phyloP scores from a whole-genome alignment of 768 basidiomycete species.

The Infundibulicybe gibba region DNA sequence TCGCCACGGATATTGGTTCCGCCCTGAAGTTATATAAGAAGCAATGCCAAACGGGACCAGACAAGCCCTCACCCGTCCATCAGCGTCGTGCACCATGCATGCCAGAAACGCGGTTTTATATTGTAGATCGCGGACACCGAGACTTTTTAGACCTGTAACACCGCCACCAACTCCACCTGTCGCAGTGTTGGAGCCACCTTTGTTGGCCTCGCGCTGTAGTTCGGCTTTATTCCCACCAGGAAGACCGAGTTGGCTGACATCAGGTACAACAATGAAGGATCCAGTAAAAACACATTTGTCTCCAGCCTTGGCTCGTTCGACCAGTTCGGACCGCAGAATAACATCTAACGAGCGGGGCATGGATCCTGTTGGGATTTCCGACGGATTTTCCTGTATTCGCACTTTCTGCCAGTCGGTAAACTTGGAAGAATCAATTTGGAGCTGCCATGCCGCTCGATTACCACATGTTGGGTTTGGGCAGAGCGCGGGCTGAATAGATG shows the following conservation, averaged over 20 bases:
- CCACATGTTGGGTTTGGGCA: constrained; percentile 95
- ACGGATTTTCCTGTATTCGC: constrained; percentile 97
- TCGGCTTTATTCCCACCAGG: constrained; percentile 93
- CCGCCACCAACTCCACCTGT: constrained; percentile 74
- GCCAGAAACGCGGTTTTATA: constrained; percentile 99
- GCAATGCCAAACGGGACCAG: neutral
- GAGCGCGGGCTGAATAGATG: constrained; percentile 65
- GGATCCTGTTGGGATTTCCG: constrained; percentile 96
- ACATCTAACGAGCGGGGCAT: constrained; percentile 99
- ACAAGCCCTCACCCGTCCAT: constrained; percentile 67
- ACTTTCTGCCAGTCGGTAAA: constrained; percentile 99
- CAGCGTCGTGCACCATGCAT: constrained; percentile 94
- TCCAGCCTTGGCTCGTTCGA: constrained; percentile 98
- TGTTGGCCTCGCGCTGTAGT: constrained; percentile 82
- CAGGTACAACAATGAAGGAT: constrained; percentile 97
- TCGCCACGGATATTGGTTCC: constrained; percentile 91
- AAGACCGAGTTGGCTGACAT: constrained; percentile 92
- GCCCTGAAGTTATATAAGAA: constrained; percentile 38
- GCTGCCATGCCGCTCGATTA: constrained; percentile 86
- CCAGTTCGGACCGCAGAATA: constrained; percentile 90
- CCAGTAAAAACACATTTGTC: constrained; percentile 99
- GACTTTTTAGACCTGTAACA: constrained; percentile 89
- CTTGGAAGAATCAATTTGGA: constrained; percentile 93
- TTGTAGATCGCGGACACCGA: constrained; percentile 93
- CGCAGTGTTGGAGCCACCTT: constrained; percentile 52